Percentiles rank a stretch among this genome's conserved stretches.
phyloP scores from a whole-genome alignment of 2,329 filamentous ascomycete genomes.

The Nothophaeocryptopus gaeumannii region DNA sequence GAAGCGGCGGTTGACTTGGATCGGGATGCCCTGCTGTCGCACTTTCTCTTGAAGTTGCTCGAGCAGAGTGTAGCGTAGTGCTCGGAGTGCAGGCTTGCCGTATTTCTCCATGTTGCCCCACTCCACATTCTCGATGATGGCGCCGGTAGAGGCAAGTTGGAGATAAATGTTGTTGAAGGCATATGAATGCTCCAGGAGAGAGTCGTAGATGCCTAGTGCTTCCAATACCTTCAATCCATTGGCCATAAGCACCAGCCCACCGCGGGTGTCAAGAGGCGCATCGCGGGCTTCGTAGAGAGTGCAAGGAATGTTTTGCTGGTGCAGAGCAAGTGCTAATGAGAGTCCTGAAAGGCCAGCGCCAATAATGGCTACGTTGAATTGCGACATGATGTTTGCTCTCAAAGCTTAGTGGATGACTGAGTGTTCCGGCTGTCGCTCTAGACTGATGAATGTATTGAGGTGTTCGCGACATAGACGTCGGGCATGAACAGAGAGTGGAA shows the following conservation, averaged over 20 bases:
- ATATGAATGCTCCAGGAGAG: neutral
- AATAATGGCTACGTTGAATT: conserved; percentile 3
- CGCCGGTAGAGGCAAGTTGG: conserved; percentile 29
- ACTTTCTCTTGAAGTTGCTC: neutral
- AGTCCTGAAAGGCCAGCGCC: conserved; percentile 4
- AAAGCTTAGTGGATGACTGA: too few species aligned
- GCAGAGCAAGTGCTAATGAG: neutral
- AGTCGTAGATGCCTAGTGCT: conserved; percentile 2
- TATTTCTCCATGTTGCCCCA: conserved; percentile 1
- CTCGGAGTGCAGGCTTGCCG: neutral
- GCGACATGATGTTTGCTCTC: neutral
- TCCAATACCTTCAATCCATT: conserved; percentile 4
- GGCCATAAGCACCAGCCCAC: conserved; percentile 1
- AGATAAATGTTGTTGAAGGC: conserved; percentile 1
- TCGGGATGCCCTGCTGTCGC: neutral
- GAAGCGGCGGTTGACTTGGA: conserved; percentile 1
- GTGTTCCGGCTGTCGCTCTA: too few species aligned
- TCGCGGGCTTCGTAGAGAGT: conserved; percentile 13
- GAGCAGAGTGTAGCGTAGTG: neutral
- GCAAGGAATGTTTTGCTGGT: conserved; percentile 1
- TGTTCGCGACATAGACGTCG: too few species aligned
- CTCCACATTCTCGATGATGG: neutral
- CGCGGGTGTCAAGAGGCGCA: conserved; percentile 19
- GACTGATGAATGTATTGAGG: too few species aligned
- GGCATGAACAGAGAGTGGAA: too few species aligned